A percentile compares a stretch with the other conserved stretches of the same genome.
These are phyloP conservation scores for Dalbergia cochinchinensis DNA, from an alignment of 306 rosid genomes.

Conservation along the genomic window DNA sequence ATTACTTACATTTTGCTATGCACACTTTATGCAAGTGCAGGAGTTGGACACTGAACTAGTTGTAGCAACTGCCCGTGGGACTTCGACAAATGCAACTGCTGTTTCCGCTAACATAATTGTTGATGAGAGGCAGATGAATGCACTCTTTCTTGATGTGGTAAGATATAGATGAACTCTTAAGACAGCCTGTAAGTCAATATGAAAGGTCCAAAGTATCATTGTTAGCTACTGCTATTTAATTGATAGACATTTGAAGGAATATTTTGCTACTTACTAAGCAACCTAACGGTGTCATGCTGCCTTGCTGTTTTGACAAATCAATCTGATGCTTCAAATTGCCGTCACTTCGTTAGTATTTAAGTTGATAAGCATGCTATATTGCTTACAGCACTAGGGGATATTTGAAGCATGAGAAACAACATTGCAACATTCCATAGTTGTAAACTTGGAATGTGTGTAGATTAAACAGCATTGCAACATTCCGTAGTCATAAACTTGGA, in stretches of 20 bases:
- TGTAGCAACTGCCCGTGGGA: constrained; percentile 75
- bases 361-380: no score
- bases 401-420: background rate
- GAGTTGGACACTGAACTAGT: constrained; percentile 94
- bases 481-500: constrained; percentile 9
- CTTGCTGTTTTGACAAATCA: constrained; percentile 21
- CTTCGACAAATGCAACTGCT: constrained; percentile 66
- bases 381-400: no score
- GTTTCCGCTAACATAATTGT: constrained; percentile 82
- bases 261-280: constrained; percentile 19
- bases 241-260: constrained; percentile 19
- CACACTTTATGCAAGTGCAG: constrained; percentile 58
- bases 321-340: constrained; percentile 23
- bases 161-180: constrained; percentile 40
- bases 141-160: constrained; percentile 96
- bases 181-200: background rate
- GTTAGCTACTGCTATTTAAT: constrained; percentile 5
- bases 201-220: constrained; percentile 20
- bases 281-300: constrained; percentile 5
- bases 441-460: background rate
- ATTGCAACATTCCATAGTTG: constrained; percentile 4
- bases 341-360: background rate
- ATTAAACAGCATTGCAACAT: constrained; percentile 11
- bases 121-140: constrained; percentile 99
- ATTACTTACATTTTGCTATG: constrained; percentile 33